These are phyloP conservation scores for Samsoniella hepiali DNA, from an alignment of 2,329 filamentous ascomycete species.

Conservation along the genomic window DNA sequence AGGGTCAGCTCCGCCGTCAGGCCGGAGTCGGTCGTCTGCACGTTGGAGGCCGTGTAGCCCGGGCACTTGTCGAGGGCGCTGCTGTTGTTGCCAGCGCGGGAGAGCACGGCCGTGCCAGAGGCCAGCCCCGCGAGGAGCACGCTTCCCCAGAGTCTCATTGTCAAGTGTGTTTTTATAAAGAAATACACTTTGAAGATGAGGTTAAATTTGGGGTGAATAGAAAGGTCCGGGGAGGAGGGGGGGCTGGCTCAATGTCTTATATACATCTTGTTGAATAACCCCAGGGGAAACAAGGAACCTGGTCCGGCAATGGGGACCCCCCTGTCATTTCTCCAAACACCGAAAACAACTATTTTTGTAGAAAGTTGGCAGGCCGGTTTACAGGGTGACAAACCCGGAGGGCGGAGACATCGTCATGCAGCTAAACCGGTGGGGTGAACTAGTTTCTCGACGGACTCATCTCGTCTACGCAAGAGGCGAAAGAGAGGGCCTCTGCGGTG, in stretches of 20 bases:
- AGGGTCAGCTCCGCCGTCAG: conserved; percentile 41
- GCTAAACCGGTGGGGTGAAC: not conserved
- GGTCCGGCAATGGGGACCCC: not conserved
- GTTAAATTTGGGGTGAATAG: no score
- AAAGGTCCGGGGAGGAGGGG: not conserved
- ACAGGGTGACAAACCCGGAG: not conserved
- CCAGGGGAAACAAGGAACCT: not conserved
- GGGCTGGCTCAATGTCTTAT: not conserved
- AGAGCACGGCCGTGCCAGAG: conserved; percentile 21
- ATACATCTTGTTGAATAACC: not conserved
- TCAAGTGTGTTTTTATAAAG: not conserved
- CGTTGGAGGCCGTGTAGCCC: conserved; percentile 61
- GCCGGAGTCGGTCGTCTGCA: conserved; percentile 46
- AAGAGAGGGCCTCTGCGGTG: no score
- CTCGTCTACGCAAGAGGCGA: not conserved
- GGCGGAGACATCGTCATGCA: conserved; percentile 6
- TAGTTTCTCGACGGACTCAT: not conserved
- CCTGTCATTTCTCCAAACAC: not conserved
- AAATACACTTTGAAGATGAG: not conserved
- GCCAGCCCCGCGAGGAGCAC: conserved; percentile 23
- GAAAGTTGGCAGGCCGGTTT: no score
- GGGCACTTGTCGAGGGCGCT: conserved; percentile 47
- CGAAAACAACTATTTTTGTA: not conserved
- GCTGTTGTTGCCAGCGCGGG: conserved; percentile 21
- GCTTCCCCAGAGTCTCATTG: conserved; percentile 24